Percentiles rank a stretch among this genome's conserved stretches.
These are phyloP conservation scores for Lecanicillium sp. DNA, from an alignment of 2,329 filamentous ascomycete genomes.

Conservation along the genomic window DNA sequence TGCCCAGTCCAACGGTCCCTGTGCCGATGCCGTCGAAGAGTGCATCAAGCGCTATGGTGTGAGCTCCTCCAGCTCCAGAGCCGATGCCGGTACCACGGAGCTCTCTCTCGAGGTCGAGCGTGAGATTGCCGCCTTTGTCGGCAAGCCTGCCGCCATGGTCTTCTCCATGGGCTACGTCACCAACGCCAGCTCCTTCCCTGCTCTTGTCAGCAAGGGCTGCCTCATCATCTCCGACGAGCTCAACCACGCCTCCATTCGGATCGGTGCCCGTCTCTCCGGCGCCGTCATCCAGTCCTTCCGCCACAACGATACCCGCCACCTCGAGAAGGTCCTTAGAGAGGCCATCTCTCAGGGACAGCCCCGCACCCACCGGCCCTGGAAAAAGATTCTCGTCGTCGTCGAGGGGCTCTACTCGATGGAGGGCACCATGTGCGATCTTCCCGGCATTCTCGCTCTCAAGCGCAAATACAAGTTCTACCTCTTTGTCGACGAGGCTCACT, in stretches of 20 bases:
- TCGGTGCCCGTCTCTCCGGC: constrained; percentile 87
- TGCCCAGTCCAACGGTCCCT: constrained; percentile 93
- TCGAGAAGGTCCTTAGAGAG: constrained; percentile 82
- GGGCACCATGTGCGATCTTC: constrained; percentile 97
- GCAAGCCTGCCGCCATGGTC: constrained; percentile 90
- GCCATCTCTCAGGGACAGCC: constrained; percentile 95
- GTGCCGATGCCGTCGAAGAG: constrained; percentile 87
- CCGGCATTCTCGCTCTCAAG: constrained; percentile 79
- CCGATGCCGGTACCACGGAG: constrained; percentile 81
- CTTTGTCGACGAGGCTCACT: constrained; percentile 95
- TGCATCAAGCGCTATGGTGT: constrained; percentile 80
- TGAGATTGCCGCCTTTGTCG: constrained; percentile 83
- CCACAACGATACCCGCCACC: constrained; percentile 89
- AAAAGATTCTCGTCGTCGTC: constrained; percentile 95
- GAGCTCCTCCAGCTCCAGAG: constrained; percentile 71
- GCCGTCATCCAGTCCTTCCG: constrained; percentile 95
- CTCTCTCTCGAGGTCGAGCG: constrained; percentile 84
- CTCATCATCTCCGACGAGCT: constrained; percentile 95
- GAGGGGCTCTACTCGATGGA: constrained; percentile 99
- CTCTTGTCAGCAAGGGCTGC: constrained; percentile 85
- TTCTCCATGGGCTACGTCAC: constrained; percentile 99
- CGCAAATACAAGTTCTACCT: constrained; percentile 95
- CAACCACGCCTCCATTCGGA: constrained; percentile 95
- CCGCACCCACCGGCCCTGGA: constrained; percentile 97
- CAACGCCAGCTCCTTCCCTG: constrained; percentile 88